Percentiles rank a stretch among this genome's conserved stretches.
Evolutionary conservation across 2,329 filamentous ascomycete species (phyloP).

Genomic region (Colletotrichum tabaci): DNA sequence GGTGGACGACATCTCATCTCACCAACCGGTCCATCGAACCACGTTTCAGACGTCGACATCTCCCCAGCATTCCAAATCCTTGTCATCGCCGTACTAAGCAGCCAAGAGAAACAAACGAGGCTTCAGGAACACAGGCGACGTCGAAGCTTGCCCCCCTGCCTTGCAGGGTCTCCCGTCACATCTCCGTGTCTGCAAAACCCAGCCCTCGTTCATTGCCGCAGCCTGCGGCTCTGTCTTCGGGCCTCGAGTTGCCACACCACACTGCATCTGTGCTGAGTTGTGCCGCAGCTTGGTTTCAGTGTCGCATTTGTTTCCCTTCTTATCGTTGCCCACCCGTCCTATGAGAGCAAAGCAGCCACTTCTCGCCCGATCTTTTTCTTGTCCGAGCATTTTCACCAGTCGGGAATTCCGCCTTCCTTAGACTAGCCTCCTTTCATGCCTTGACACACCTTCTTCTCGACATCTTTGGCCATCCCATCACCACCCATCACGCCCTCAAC

Average conservation of each 20-base stretch:
- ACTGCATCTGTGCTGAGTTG: constrained; percentile 41
- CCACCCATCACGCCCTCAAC: constrained; percentile 26
- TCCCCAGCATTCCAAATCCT: constrained; percentile 33
- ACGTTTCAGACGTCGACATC: constrained; percentile 31
- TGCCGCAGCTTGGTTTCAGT: constrained; percentile 43
- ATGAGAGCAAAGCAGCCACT: constrained; percentile 19
- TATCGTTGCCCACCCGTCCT: constrained; percentile 33
- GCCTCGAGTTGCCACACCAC: constrained; percentile 35
- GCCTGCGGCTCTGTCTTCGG: constrained; percentile 27
- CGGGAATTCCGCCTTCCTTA: constrained; percentile 30
- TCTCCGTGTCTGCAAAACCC: constrained; percentile 21
- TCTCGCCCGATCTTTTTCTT: constrained; percentile 18
- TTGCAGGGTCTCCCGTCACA: constrained; percentile 37
- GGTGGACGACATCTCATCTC: constrained; percentile 38
- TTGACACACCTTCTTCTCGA: constrained; percentile 19
- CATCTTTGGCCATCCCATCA: constrained; percentile 32
- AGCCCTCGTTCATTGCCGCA: constrained; percentile 27
- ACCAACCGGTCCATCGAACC: constrained; percentile 18
- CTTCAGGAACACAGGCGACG: constrained; percentile 29
- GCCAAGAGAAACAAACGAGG: constrained; percentile 23
- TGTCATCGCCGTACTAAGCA: constrained; percentile 1
- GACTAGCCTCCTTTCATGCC: constrained; percentile 38
- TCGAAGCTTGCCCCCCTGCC: constrained; percentile 16
- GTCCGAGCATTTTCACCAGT: constrained; percentile 33
- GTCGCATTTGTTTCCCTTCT: constrained; percentile 39